A percentile compares a stretch with the other conserved stretches of the same genome.
These are phyloP conservation scores for Clarireedia sp. DNA, from an alignment of 2,329 filamentous ascomycete species.

Conservation along the genomic window DNA sequence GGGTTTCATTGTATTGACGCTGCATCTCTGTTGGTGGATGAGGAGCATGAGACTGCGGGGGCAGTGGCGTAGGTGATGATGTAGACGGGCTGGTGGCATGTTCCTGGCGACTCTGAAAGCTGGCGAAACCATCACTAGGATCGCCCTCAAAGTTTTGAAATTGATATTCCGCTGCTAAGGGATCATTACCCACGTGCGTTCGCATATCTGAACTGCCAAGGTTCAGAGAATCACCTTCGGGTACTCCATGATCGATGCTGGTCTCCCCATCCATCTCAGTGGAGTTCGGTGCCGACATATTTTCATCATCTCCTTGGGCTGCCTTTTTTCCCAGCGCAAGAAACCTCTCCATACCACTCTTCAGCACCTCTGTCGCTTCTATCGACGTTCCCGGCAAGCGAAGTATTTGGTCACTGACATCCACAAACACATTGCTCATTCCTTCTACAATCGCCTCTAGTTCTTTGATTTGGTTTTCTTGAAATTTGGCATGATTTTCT, in stretches of 20 bases:
- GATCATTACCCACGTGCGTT: no score
- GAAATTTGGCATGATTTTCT: constrained; percentile 8
- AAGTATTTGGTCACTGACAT: constrained; percentile 12
- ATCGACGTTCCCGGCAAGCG: background rate
- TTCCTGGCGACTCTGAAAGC: no score
- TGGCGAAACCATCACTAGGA: no score
- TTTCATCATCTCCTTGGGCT: background rate
- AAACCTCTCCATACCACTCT: constrained; percentile 9
- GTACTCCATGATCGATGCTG: background rate
- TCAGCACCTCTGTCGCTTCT: constrained; percentile 4
- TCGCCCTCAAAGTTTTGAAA: no score
- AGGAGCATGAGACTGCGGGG: no score
- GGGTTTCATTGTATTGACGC: no score
- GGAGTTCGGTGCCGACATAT: background rate
- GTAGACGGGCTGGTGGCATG: no score
- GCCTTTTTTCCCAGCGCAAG: constrained; percentile 2
- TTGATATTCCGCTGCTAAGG: no score
- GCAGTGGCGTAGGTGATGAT: no score
- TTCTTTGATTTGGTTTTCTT: constrained; percentile 9
- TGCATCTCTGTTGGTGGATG: no score
- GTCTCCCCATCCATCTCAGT: background rate
- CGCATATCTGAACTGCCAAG: no score
- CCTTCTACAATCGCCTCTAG: constrained; percentile 15
- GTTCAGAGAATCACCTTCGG: no score
- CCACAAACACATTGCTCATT: constrained; percentile 14